phyloP scores from a whole-genome alignment of 345 rosid genomes.

The thale cress (Arabidopsis thaliana) region DNA sequence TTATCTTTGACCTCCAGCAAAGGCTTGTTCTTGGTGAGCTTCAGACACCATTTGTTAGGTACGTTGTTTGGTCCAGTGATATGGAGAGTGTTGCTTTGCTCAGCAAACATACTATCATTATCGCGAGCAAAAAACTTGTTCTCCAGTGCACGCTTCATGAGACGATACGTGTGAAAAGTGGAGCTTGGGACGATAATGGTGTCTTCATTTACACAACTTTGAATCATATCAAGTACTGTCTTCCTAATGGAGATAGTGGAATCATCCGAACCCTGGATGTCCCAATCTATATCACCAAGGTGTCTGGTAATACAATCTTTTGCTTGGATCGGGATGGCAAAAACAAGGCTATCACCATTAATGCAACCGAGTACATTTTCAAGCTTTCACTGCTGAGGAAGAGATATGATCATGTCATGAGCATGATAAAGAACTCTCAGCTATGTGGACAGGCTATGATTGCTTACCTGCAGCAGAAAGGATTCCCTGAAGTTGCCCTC shows the following conservation, averaged over 20 bases:
- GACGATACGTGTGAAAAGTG: slow-evolving; percentile 92
- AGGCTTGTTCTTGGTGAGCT: slow-evolving; percentile 84
- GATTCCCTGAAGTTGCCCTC: slow-evolving; percentile 92
- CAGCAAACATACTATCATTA: slow-evolving; percentile 88
- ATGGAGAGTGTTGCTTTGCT: slow-evolving; percentile 94
- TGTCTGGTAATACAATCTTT: slow-evolving; percentile 66
- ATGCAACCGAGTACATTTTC: slow-evolving; percentile 84
- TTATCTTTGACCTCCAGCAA: slow-evolving; percentile 89
- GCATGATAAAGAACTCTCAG: slow-evolving; percentile 85
- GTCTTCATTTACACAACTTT: slow-evolving; percentile 89
- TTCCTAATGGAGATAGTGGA: slow-evolving; percentile 93
- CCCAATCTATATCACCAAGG: slow-evolving; percentile 84
- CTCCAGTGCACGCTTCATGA: slow-evolving; percentile 90
- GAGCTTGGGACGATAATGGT: slow-evolving; percentile 96
- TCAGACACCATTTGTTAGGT: slow-evolving; percentile 78
- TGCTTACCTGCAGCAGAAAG: slow-evolving; percentile 88
- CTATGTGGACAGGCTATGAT: slow-evolving; percentile 92
- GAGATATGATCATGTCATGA: slow-evolving; percentile 82
- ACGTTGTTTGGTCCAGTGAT: slow-evolving; percentile 90
- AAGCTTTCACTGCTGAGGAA: slow-evolving; percentile 73
- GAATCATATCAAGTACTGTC: slow-evolving; percentile 91
- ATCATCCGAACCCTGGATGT: slow-evolving; percentile 83
- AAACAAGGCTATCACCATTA: slow-evolving; percentile 60
- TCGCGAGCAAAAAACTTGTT: slow-evolving; percentile 83
- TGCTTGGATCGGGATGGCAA: slow-evolving; percentile 93